Evolutionary conservation across 352 stramenopile genomes (phyloP), one percentile per base, ranked within the genome.

Genomic region (Phytophthora pluvialis): DNA sequence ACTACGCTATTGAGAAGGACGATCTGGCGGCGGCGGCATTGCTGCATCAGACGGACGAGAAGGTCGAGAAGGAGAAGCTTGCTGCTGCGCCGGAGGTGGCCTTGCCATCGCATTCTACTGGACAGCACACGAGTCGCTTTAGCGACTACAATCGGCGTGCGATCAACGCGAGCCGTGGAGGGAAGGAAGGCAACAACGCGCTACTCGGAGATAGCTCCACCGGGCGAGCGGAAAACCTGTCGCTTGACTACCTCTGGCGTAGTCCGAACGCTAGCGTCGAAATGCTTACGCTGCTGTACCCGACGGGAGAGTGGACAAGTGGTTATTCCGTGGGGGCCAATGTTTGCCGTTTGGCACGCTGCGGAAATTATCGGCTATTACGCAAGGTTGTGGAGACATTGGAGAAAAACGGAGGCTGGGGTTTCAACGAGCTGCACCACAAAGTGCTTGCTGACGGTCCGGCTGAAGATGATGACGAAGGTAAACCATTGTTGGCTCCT

Each of bases 101-200:
- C 5, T 53, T 94, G 28, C 80, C 80, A n/a, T 82, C 83, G 3
- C 83, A 92, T 46, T 90, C 83, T 8, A 94, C 86, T 0, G 86
- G 86, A 1, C 81, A 83, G 46, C 86, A 94, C 56, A 94, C 86
- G 29, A 94, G 86, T 54, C 56, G 74, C 15, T 94, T 73, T 63
- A 94, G 86, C 56, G 86, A 94, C 48, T 94, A 94, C 67, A 92
- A 94, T 59, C 81, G 86, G 0, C 77, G 86, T 13, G 83, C 85
- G 18, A 88, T 94, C 57, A 94, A 94, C 47, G 86, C 86, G 12
- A 94, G 86, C 75, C 86, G 86, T 5, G 83, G 83, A 6, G 86
- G 86, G 2, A 88, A 86, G 45, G 86, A 94, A 67, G 86, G 86
- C 38, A 91, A 92, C 50, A 92, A 92, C 12, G 86, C 86, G 5